Evolutionary conservation across 257 asterid genomes (phyloP), one percentile per base, ranked within the genome.

Genomic region (Sherardia arvensis): DNA sequence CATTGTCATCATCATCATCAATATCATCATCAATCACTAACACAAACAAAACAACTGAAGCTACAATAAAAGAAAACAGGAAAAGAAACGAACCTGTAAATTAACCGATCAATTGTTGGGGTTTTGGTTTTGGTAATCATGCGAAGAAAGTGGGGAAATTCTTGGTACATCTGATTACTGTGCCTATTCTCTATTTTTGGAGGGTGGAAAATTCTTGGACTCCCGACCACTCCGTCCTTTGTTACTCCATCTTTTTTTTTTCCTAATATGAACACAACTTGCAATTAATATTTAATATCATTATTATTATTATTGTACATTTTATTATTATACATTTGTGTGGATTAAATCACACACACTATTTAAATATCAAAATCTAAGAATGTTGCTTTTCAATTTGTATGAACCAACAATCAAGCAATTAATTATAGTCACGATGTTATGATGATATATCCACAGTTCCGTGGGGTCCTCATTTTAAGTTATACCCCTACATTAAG

Each of bases 141-240:
- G 26, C 56, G 56, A 49, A n/a, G 26, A 21, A 49, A 18, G 56
- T 49, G 56, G 56, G 56, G 26, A 49, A 49, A 49, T 49, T 38
- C 47, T 38, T 38, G 47, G 56, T n/a, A 49, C 56, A 49, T 49
- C 26, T 18, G 23, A 49, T 49, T 49, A 21, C 56, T 18, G 56
- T n/a, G n/a, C n/a, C 56, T 49, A 49, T 49, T 49, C 26, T 49
- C 56, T 49, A 49, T 49, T 49, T n/a, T 49, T 49, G 56, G 56
- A 49, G 56, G 56, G 56, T 49, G 56, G 56, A 49, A 49, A 49
- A 49, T n/a, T 49, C 26, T 49, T 49, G 27, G 56, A 49, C 56
- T 49, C 26, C 56, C 56, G 56, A 49, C 26, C 56, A 49, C 56
- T 49, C 56, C 56, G 56, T 49, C 56, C 26, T 49, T 5, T 49